A percentile compares a stretch with the other conserved stretches of the same genome.
These are phyloP conservation scores for Vitis cinerea DNA, from an alignment of 164 flowering plant species.

Conservation along the genomic window DNA sequence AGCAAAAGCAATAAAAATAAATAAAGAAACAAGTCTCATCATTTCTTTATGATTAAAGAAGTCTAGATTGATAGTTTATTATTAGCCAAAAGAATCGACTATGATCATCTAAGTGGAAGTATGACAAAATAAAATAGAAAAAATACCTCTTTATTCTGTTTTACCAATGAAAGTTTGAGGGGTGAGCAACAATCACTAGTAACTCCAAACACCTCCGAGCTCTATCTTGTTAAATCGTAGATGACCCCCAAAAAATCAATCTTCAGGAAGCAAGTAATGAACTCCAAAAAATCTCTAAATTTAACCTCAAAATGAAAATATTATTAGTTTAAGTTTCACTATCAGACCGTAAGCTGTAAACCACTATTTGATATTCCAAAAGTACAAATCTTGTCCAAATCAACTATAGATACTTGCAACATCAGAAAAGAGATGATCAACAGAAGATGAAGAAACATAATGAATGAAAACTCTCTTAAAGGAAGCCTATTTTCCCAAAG, in stretches of 20 bases:
- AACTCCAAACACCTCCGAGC: constrained; percentile 12
- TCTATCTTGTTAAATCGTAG: constrained; percentile 19
- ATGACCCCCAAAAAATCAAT: constrained; percentile 13
- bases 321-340: neutral
- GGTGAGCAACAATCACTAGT: constrained; percentile 9
- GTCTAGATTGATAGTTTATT: neutral
- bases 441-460: too few relatives aligned
- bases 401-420: too few relatives aligned
- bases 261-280: constrained; percentile 7
- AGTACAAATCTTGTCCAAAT: too few relatives aligned
- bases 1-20: too few relatives aligned
- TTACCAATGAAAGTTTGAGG: constrained; percentile 24
- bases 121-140: neutral
- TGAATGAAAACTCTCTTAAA: too few relatives aligned
- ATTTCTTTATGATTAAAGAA: too few relatives aligned
- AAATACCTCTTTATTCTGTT: constrained; percentile 24
- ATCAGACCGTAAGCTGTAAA: too few relatives aligned
- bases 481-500: too few relatives aligned
- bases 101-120: neutral
- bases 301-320: constrained; percentile 2
- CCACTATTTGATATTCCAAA: too few relatives aligned
- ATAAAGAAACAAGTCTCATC: neutral
- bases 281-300: neutral
- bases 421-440: too few relatives aligned
- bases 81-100: neutral